Percentiles rank a stretch among this genome's conserved stretches.
phyloP scores from a whole-genome alignment of 352 stramenopile genomes.

The Phytopythium oedochilum region DNA sequence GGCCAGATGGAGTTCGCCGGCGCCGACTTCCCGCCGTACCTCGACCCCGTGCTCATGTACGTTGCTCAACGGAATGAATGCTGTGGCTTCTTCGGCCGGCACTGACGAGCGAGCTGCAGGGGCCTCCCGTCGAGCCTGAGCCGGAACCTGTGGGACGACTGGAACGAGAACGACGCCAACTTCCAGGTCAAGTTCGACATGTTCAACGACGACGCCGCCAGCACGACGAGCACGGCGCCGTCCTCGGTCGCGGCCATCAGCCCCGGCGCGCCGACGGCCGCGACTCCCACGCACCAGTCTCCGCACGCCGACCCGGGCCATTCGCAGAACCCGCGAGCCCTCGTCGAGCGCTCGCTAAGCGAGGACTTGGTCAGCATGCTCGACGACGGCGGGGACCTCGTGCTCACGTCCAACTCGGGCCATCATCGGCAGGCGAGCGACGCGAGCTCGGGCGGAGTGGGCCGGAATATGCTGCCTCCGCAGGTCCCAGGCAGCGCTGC shows the following conservation, averaged over 20 bases:
- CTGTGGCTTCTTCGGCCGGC: too few relatives aligned
- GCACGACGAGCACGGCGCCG: constrained; percentile 20
- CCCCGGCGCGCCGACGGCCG: constrained; percentile 8
- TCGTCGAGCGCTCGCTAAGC: constrained; percentile 56
- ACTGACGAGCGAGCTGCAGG: constrained; percentile 15
- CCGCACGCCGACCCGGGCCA: constrained; percentile 1
- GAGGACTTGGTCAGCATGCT: constrained; percentile 80
- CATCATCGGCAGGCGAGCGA: not conserved
- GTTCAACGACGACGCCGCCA: constrained; percentile 37
- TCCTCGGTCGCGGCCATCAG: constrained; percentile 13
- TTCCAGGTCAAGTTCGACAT: constrained; percentile 73
- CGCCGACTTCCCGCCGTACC: constrained; percentile 41
- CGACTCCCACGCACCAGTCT: constrained; percentile 14
- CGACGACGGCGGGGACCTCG: constrained; percentile 42
- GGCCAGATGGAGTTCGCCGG: constrained; percentile 46
- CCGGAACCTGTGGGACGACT: constrained; percentile 86
- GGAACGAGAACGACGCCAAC: constrained; percentile 73
- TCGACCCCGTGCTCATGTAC: constrained; percentile 74
- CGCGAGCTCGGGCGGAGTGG: not conserved
- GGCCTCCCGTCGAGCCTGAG: constrained; percentile 77
- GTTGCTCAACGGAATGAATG: too few relatives aligned
- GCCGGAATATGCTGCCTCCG: not conserved
- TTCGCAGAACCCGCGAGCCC: constrained; percentile 22
- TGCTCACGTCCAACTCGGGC: constrained; percentile 8
- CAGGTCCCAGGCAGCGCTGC: not conserved